These are phyloP conservation scores for Cytospora piceae DNA, from an alignment of 2,329 filamentous ascomycete genomes.

Conservation along the genomic window DNA sequence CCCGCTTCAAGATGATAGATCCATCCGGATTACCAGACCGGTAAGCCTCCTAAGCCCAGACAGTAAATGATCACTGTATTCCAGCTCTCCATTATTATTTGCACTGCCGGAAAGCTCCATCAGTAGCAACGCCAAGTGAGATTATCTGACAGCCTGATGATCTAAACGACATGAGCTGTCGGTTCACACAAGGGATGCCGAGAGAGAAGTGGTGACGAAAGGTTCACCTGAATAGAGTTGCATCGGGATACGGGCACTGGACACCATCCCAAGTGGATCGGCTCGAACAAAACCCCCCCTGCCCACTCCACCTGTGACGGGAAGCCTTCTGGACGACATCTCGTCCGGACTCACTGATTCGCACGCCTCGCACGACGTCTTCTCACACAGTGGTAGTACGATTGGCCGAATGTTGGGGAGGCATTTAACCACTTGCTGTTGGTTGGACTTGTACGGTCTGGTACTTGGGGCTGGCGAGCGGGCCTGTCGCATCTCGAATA, in stretches of 20 bases:
- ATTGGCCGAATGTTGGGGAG: slow-evolving; percentile 24
- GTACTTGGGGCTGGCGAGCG: slow-evolving; percentile 3
- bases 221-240: slow-evolving; percentile 20
- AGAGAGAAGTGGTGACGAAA: slow-evolving; percentile 16
- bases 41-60: slow-evolving; percentile 14
- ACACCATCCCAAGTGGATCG: slow-evolving; percentile 27
- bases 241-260: slow-evolving; percentile 26
- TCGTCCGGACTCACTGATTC: slow-evolving; percentile 26
- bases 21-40: slow-evolving; percentile 15
- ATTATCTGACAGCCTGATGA: slow-evolving; percentile 11
- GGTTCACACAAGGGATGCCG: slow-evolving; percentile 4
- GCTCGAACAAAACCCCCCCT: slow-evolving; percentile 19
- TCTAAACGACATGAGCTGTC: neutral
- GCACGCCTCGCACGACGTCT: slow-evolving; percentile 23
- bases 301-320: slow-evolving; percentile 25
- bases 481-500: slow-evolving; percentile 8
- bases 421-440: slow-evolving; percentile 22
- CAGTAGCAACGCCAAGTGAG: slow-evolving; percentile 19
- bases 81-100: slow-evolving; percentile 7
- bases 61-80: neutral
- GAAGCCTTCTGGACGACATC: slow-evolving; percentile 25
- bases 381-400: slow-evolving; percentile 28
- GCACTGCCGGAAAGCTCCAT: slow-evolving; percentile 21
- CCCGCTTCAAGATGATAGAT: neutral
- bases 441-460: slow-evolving; percentile 21